phyloP scores from a whole-genome alignment of 2,329 filamentous ascomycete genomes.

The Scedosporium apiospermum region DNA sequence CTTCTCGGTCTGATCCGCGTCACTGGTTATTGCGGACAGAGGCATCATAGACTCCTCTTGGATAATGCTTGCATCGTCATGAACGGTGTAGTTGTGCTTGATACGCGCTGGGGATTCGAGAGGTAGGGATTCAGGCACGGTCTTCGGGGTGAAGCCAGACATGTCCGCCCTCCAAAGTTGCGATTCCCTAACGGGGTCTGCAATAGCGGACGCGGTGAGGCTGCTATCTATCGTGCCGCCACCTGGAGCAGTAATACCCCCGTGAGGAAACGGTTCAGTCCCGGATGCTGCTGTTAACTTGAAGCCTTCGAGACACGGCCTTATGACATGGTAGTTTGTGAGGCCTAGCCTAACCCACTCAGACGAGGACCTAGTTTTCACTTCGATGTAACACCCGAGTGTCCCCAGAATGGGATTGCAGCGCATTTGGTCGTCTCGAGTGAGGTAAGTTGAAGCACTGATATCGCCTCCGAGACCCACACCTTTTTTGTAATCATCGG shows the following conservation, averaged over 20 bases:
- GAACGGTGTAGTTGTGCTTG: background rate
- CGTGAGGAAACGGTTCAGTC: no score
- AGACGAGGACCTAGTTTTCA: background rate
- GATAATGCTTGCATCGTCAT: background rate
- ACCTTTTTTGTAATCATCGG: background rate
- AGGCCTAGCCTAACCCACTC: background rate
- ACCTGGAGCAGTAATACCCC: no score
- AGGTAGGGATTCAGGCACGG: background rate
- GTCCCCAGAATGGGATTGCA: background rate
- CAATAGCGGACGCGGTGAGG: background rate
- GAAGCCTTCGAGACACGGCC: background rate
- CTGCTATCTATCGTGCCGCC: no score
- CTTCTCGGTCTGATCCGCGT: background rate
- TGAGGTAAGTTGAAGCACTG: background rate
- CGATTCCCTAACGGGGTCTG: background rate
- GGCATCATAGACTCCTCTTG: no score
- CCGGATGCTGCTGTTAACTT: background rate
- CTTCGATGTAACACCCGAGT: background rate
- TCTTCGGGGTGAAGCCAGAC: background rate
- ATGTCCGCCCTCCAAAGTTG: background rate
- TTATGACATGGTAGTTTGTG: background rate
- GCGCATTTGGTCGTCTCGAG: background rate
- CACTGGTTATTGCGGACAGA: background rate
- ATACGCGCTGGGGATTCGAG: background rate
- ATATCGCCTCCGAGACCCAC: background rate